phyloP scores from a whole-genome alignment of 2,329 filamentous ascomycete genomes.

The Sphaerulina vaccinii region DNA sequence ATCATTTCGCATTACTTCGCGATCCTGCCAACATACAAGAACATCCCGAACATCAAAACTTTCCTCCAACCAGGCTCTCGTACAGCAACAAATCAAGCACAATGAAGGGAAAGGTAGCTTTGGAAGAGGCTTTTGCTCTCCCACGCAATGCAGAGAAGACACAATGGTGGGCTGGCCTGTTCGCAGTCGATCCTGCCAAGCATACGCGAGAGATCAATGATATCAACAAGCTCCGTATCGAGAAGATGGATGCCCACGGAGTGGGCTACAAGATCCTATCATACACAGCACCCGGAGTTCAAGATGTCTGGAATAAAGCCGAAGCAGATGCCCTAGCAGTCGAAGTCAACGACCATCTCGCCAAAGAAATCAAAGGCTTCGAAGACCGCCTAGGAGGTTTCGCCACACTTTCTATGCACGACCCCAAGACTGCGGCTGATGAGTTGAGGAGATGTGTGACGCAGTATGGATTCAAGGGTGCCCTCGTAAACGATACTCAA shows the following conservation, averaged over 20 bases:
- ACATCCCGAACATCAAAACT: too few relatives aligned
- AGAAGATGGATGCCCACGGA: slow-evolving; percentile 47
- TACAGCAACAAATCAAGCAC: too few relatives aligned
- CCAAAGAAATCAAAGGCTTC: slow-evolving; percentile 43
- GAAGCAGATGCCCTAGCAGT: slow-evolving; percentile 47
- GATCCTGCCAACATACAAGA: too few relatives aligned
- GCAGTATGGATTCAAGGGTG: slow-evolving; percentile 43
- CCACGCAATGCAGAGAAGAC: slow-evolving; percentile 60
- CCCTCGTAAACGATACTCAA: slow-evolving; percentile 45
- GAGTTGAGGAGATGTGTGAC: slow-evolving; percentile 57
- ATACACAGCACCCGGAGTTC: slow-evolving; percentile 51
- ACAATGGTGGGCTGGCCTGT: slow-evolving; percentile 61
- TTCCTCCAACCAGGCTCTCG: too few relatives aligned
- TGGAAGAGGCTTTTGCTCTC: slow-evolving; percentile 63
- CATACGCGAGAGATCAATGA: slow-evolving; percentile 57
- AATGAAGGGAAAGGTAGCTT: slow-evolving; percentile 55
- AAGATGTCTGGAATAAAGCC: slow-evolving; percentile 47
- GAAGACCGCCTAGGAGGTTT: slow-evolving; percentile 48
- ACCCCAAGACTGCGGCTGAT: slow-evolving; percentile 50
- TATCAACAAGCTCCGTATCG: slow-evolving; percentile 44
- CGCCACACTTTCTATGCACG: slow-evolving; percentile 48
- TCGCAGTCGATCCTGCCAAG: slow-evolving; percentile 58
- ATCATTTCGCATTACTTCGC: too few relatives aligned
- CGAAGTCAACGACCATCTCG: slow-evolving; percentile 51
- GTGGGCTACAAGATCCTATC: slow-evolving; percentile 51